Evolutionary conservation across 129 eudicot species (phyloP).

Genomic region (Oenanthe sinensis): DNA sequence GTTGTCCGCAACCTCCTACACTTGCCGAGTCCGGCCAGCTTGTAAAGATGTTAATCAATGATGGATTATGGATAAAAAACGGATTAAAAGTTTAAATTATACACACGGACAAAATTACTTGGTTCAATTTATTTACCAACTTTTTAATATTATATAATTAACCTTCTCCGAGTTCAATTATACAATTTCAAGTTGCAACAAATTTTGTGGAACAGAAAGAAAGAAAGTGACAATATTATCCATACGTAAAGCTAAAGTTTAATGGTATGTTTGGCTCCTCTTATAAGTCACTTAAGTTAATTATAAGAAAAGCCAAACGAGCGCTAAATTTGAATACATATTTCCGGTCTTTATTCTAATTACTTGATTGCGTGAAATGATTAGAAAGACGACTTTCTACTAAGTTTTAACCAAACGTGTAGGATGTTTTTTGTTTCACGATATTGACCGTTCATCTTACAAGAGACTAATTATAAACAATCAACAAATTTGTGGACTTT

Average conservation of each 20-base stretch:
- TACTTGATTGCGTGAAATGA: background rate
- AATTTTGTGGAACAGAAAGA: background rate
- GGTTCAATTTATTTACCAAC: background rate
- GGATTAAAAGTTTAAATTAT: background rate
- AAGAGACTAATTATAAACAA: background rate
- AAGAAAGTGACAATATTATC: background rate
- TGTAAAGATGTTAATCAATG: background rate
- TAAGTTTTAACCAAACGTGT: background rate
- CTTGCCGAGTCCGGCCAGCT: background rate
- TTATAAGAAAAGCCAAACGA: no score
- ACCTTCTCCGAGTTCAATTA: background rate
- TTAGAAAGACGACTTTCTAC: background rate
- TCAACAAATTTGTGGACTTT: constrained; percentile 2
- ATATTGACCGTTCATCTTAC: constrained; percentile 4
- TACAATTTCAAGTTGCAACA: background rate
- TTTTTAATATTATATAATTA: background rate
- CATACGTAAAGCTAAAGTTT: background rate
- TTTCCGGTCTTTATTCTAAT: background rate
- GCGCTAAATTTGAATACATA: background rate
- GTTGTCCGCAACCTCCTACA: background rate
- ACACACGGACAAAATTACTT: background rate
- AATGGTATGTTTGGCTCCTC: no score
- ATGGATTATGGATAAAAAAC: background rate
- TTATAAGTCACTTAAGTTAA: no score
- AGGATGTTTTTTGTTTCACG: background rate